These are phyloP conservation scores for Coniochaeta sp. DNA, from an alignment of 2,329 filamentous ascomycete genomes.

Conservation along the genomic window DNA sequence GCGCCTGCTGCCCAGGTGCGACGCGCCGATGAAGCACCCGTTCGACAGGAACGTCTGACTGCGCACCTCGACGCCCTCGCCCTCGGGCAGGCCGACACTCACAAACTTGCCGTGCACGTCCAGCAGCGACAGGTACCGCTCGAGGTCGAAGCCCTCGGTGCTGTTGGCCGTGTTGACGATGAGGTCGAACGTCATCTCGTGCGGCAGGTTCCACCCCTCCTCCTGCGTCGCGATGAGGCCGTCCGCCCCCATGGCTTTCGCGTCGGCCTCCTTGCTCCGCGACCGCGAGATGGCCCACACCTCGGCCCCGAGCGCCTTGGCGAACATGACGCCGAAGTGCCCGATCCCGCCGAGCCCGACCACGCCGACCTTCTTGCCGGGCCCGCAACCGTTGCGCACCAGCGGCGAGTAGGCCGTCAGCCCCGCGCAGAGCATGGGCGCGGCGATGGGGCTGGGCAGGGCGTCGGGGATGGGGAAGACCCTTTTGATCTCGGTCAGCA, in stretches of 20 bases:
- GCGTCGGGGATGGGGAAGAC: constrained; percentile 69
- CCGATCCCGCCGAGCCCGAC: constrained; percentile 67
- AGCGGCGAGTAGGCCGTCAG: constrained; percentile 75
- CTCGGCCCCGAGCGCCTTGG: constrained; percentile 58
- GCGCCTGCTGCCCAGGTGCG: constrained; percentile 61
- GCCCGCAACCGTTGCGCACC: constrained; percentile 65
- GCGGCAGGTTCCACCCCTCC: constrained; percentile 48
- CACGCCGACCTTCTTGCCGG: constrained; percentile 72
- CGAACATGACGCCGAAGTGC: constrained; percentile 64
- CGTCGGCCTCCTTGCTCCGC: constrained; percentile 53
- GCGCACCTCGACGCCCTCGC: constrained; percentile 62
- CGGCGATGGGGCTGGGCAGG: constrained; percentile 54
- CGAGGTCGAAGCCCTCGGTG: constrained; percentile 59
- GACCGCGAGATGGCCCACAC: constrained; percentile 55
- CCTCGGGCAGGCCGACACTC: constrained; percentile 72
- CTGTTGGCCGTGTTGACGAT: constrained; percentile 70
- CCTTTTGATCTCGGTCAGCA: constrained; percentile 22
- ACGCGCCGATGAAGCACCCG: constrained; percentile 64
- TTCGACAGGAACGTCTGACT: constrained; percentile 70
- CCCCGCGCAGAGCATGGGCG: constrained; percentile 80
- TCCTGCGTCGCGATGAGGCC: constrained; percentile 53
- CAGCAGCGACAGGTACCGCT: constrained; percentile 68
- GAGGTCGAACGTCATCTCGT: constrained; percentile 63
- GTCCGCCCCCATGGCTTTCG: constrained; percentile 50
- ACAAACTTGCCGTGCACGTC: constrained; percentile 79